These are phyloP conservation scores for Phoenix dactylifera DNA, from an alignment of 176 grass and related monocot genomes.

Conservation along the genomic window DNA sequence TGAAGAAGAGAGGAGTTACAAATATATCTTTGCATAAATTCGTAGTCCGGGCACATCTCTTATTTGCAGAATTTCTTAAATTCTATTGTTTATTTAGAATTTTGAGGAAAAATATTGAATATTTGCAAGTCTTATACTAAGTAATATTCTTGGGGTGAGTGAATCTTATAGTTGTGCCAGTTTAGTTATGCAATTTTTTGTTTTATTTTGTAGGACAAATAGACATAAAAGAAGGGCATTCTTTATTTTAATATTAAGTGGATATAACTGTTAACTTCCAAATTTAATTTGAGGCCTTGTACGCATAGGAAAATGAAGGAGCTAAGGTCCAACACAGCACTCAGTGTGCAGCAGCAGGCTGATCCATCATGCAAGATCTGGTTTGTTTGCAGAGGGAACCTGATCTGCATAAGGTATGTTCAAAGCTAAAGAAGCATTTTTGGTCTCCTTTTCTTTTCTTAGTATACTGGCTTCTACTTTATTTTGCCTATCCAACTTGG, in stretches of 20 bases:
- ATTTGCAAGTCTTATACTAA: too few relatives aligned
- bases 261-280: neutral
- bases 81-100: too few relatives aligned
- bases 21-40: too few relatives aligned
- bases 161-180: too few relatives aligned
- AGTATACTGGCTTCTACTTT: too few relatives aligned
- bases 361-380: slow-evolving; percentile 52
- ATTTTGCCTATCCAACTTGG: neutral
- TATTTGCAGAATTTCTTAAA: too few relatives aligned
- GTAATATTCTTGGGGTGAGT: too few relatives aligned
- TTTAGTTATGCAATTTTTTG: too few relatives aligned
- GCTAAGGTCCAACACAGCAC: slow-evolving; percentile 59
- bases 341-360: slow-evolving; percentile 37
- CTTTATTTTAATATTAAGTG: neutral
- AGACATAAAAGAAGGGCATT: neutral
- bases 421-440: neutral
- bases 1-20: too few relatives aligned
- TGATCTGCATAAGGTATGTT: slow-evolving; percentile 56
- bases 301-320: slow-evolving; percentile 34
- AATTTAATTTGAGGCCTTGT: slow-evolving; percentile 15
- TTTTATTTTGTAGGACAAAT: too few relatives aligned
- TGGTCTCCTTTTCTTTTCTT: neutral
- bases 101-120: too few relatives aligned
- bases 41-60: too few relatives aligned
- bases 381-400: slow-evolving; percentile 58